phyloP scores from a whole-genome alignment of 73 alveolate genomes.

The Blepharisma stoltei region DNA sequence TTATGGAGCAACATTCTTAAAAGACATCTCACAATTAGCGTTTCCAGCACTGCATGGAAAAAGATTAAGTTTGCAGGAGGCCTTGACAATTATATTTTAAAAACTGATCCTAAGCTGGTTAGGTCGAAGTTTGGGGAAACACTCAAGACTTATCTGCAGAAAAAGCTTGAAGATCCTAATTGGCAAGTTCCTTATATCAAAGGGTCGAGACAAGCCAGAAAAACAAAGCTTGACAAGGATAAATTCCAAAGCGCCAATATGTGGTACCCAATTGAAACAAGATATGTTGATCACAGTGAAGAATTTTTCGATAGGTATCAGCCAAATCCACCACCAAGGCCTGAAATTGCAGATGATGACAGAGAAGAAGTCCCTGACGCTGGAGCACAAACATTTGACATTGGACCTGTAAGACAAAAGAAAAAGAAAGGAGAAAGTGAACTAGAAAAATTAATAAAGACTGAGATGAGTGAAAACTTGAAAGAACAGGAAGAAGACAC shows the following conservation, averaged over 20 bases:
- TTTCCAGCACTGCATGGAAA: slow-evolving; percentile 47
- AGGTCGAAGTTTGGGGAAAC: slow-evolving; percentile 52
- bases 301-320: neutral
- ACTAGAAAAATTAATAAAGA: neutral
- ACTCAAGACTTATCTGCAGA: slow-evolving; percentile 27
- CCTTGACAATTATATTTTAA: slow-evolving; percentile 48
- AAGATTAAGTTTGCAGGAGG: slow-evolving; percentile 52
- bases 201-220: slow-evolving; percentile 21
- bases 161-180: slow-evolving; percentile 49
- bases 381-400: neutral
- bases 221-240: neutral
- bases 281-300: neutral
- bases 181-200: slow-evolving; percentile 52
- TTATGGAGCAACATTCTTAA: slow-evolving; percentile 40
- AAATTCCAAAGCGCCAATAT: neutral
- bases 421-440: neutral
- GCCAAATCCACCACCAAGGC: neutral
- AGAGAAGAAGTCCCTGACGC: neutral
- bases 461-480: neutral
- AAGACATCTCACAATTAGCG: slow-evolving; percentile 21
- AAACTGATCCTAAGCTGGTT: slow-evolving; percentile 38
- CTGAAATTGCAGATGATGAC: neutral
- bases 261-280: slow-evolving; percentile 17
- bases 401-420: neutral
- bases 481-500: neutral